Evolutionary conservation across 768 basidiomycete genomes (phyloP).

Genomic region (Phallus indusiatus): DNA sequence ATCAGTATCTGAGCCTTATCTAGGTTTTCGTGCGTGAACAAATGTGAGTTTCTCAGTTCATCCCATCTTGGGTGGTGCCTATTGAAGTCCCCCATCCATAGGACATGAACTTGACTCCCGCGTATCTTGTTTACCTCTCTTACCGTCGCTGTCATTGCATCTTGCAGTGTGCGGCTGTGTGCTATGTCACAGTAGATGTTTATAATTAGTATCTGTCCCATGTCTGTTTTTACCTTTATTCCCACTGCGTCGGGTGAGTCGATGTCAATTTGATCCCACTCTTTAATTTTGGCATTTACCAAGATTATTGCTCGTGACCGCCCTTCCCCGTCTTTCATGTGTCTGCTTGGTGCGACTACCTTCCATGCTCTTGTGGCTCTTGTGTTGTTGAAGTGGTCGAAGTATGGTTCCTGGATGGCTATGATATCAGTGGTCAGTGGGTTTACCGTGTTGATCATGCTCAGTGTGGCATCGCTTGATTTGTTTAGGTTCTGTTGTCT

Average conservation of each 20-base stretch:
- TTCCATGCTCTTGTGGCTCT: slow-evolving; percentile 11
- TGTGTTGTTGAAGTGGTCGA: slow-evolving; percentile 17
- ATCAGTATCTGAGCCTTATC: slow-evolving; percentile 26
- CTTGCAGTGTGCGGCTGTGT: background rate
- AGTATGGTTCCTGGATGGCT: slow-evolving; percentile 30
- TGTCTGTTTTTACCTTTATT: slow-evolving; percentile 6
- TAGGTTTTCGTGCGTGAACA: slow-evolving; percentile 13
- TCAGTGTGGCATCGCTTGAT: slow-evolving; percentile 14
- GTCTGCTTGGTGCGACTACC: background rate
- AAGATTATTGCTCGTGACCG: too few relatives aligned
- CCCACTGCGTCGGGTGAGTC: slow-evolving; percentile 19
- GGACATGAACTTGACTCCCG: slow-evolving; percentile 5
- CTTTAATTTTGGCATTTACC: too few relatives aligned
- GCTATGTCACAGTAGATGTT: background rate
- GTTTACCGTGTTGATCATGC: slow-evolving; percentile 9
- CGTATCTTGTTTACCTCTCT: background rate
- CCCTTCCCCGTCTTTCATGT: too few relatives aligned
- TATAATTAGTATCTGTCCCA: background rate
- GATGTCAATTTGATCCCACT: slow-evolving; percentile 16
- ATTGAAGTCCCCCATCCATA: slow-evolving; percentile 35
- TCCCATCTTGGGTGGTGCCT: slow-evolving; percentile 36
- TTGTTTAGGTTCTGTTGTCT: slow-evolving; percentile 24
- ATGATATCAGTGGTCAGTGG: slow-evolving; percentile 23
- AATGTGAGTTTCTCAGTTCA: slow-evolving; percentile 17
- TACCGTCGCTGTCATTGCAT: background rate